A percentile compares a stretch with the other conserved stretches of the same genome.
These are phyloP conservation scores for Saturnispora bothae DNA, from an alignment of 805 yeast genomes.

Conservation along the genomic window DNA sequence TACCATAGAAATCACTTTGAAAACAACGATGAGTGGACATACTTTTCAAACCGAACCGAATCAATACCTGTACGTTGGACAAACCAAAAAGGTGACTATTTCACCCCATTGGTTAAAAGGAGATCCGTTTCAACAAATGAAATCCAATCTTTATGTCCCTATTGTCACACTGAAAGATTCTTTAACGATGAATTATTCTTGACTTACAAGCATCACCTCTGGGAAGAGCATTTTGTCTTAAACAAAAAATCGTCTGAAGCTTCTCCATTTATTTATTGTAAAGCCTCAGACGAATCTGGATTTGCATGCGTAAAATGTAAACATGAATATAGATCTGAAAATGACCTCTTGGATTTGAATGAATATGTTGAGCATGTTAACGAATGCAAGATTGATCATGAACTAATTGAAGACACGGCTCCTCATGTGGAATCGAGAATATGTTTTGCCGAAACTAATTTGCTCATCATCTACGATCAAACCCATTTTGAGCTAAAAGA, in stretches of 20 bases:
- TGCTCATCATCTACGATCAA: conserved; percentile 4
- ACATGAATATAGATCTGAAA: not conserved
- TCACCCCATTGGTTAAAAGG: conserved; percentile 1
- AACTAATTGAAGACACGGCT: not conserved
- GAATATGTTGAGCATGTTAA: conserved; percentile 1
- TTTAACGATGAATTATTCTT: conserved; percentile 4
- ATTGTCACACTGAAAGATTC: not conserved
- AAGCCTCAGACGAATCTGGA: not conserved
- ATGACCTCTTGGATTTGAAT: not conserved
- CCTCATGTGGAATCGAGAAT: not conserved
- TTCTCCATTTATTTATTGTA: not conserved
- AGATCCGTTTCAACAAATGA: not conserved
- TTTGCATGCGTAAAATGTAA: not conserved
- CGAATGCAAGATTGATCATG: not conserved
- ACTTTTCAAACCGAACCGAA: not conserved
- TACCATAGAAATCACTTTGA: too few species aligned
- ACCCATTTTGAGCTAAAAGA: not conserved
- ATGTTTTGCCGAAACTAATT: not conserved
- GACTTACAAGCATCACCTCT: conserved; percentile 1
- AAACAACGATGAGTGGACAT: not conserved
- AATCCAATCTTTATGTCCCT: conserved; percentile 4
- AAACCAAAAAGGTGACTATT: not conserved
- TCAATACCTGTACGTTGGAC: conserved; percentile 3
- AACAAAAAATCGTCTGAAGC: conserved; percentile 1
- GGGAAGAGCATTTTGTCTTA: conserved; percentile 4